Percentiles rank a stretch among this genome's conserved stretches.
These are phyloP conservation scores for Malus sylvestris DNA, from an alignment of 306 rosid species.

Conservation along the genomic window DNA sequence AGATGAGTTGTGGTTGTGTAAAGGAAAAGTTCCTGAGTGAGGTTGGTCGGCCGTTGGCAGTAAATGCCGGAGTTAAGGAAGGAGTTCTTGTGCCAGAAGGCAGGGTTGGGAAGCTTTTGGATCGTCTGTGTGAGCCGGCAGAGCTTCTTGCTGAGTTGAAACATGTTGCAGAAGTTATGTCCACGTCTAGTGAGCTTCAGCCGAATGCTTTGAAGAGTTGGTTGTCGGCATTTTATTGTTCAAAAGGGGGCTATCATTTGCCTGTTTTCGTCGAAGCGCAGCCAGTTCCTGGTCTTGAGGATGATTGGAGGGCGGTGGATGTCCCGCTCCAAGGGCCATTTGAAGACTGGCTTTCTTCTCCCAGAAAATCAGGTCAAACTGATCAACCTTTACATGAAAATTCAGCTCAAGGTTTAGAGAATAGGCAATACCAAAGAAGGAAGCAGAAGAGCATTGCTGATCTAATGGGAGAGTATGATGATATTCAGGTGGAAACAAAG, in stretches of 20 bases:
- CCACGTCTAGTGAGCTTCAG: slow-evolving; percentile 35
- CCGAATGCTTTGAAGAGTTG: slow-evolving; percentile 37
- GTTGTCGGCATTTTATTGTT: slow-evolving; percentile 44
- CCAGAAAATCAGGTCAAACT: slow-evolving; percentile 17
- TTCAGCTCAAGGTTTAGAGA: slow-evolving; percentile 21
- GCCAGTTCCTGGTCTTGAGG: slow-evolving; percentile 62
- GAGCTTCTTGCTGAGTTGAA: slow-evolving; percentile 52
- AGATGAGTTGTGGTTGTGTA: slow-evolving; percentile 36
- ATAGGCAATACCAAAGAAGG: slow-evolving; percentile 35
- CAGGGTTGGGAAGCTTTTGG: slow-evolving; percentile 32
- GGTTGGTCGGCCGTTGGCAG: slow-evolving; percentile 10
- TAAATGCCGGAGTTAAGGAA: slow-evolving; percentile 61
- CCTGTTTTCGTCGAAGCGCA: slow-evolving; percentile 37
- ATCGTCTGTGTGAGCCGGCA: slow-evolving; percentile 26
- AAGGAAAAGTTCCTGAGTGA: slow-evolving; percentile 11
- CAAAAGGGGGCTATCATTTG: slow-evolving; percentile 50
- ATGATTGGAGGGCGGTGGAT: slow-evolving; percentile 24
- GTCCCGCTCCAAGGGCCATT: slow-evolving; percentile 48
- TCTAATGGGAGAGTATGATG: slow-evolving; percentile 42
- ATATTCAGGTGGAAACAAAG: slow-evolving; percentile 16
- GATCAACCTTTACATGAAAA: slow-evolving; percentile 1
- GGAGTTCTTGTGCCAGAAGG: slow-evolving; percentile 51
- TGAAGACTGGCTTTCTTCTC: slow-evolving; percentile 38
- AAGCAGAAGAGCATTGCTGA: slow-evolving; percentile 77
- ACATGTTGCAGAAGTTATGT: slow-evolving; percentile 22